Conservation (phyloP, 2,329 filamentous ascomycete species). For the Monosporascus sp. region DNA sequence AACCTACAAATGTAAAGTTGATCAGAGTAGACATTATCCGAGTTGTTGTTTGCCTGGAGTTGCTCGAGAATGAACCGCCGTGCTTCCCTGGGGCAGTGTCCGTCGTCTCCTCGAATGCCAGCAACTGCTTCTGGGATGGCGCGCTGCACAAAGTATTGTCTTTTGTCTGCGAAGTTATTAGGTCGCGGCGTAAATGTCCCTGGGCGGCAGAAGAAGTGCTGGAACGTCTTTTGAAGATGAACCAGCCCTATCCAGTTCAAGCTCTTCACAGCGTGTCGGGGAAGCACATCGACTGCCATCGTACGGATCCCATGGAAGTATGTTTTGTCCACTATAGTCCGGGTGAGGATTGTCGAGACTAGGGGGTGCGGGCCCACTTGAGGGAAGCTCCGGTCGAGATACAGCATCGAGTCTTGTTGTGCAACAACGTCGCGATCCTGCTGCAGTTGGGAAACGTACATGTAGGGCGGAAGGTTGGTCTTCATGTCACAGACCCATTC, state of each 20-base stretch:
- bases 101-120: conserved; percentile 66
- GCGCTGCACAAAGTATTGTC: conserved; percentile 77
- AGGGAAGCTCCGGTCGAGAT: conserved; percentile 53
- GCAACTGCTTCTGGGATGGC: conserved; percentile 79
- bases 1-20: conserved; percentile 81
- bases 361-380: conserved; percentile 61
- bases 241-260: conserved; percentile 71
- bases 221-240: conserved; percentile 81
- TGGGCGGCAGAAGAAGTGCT: conserved; percentile 80
- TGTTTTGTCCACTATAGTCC: conserved; percentile 83
- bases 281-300: conserved; percentile 74
- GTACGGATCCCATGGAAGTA: conserved; percentile 92
- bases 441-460: conserved; percentile 96
- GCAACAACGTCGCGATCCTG: conserved; percentile 96
- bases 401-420: conserved; percentile 71
- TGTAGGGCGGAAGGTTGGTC: conserved; percentile 81
- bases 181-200: conserved; percentile 73
- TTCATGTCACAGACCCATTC: conserved; percentile 92
- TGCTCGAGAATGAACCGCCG: conserved; percentile 84
- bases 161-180: conserved; percentile 87
- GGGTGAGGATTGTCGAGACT: conserved; percentile 80
- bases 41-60: conserved; percentile 90
- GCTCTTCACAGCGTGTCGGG: conserved; percentile 67
- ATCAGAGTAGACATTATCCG: conserved; percentile 82
- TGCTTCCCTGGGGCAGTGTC: conserved; percentile 72